phyloP scores from a whole-genome alignment of 202 grass and related monocot genomes.

The Thinopyrum obtusiflorum region DNA sequence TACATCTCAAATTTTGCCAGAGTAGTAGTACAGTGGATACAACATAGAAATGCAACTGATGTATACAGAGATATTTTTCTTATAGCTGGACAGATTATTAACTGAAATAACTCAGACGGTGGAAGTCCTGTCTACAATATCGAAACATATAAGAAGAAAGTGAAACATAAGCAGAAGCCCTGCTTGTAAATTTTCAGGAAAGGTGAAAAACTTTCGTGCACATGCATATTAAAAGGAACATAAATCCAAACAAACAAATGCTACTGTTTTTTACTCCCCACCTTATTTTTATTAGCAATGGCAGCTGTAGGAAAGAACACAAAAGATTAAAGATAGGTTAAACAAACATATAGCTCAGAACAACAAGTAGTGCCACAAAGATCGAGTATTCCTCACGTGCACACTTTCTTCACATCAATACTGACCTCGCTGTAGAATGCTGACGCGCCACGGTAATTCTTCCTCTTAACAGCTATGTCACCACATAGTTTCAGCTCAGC shows the following conservation, averaged over 20 bases:
- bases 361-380: background rate
- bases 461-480: conserved; percentile 15
- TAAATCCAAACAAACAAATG: background rate
- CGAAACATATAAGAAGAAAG: too few species aligned
- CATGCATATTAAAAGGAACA: background rate
- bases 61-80: too few species aligned
- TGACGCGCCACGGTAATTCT: background rate
- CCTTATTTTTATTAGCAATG: too few species aligned
- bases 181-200: background rate
- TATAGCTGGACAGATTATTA: too few species aligned
- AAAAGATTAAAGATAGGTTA: background rate
- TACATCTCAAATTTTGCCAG: too few species aligned
- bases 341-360: background rate
- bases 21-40: too few species aligned
- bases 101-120: too few species aligned
- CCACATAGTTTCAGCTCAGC: conserved; percentile 6
- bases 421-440: conserved; percentile 9
- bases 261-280: too few species aligned
- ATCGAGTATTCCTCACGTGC: background rate
- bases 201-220: background rate
- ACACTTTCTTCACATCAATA: background rate
- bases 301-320: too few species aligned
- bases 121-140: too few species aligned
- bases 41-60: too few species aligned
- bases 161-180: background rate